These are phyloP conservation scores for Vigna unguiculata DNA, from an alignment of 306 rosid species.

Conservation along the genomic window DNA sequence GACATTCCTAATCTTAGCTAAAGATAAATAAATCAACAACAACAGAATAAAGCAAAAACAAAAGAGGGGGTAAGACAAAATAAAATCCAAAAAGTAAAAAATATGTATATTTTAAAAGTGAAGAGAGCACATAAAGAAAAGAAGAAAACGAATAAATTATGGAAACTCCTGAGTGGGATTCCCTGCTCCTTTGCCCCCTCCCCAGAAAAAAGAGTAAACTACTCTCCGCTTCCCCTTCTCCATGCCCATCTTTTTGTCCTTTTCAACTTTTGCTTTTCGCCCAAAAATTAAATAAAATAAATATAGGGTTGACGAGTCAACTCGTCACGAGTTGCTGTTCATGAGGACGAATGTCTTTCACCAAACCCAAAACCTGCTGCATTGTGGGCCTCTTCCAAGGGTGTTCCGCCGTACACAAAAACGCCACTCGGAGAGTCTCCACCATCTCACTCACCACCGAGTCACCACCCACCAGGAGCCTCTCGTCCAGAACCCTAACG, in stretches of 20 bases:
- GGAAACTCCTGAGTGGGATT: conserved; percentile 54
- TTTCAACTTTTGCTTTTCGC: conserved; percentile 2
- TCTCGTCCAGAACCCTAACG: conserved; percentile 58
- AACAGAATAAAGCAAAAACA: conserved; percentile 43
- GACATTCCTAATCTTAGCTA: not conserved
- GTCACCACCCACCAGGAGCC: conserved; percentile 49
- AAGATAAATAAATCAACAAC: not conserved
- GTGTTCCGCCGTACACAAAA: conserved; percentile 76
- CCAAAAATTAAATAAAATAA: not conserved
- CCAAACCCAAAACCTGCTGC: conserved; percentile 82
- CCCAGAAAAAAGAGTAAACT: conserved; percentile 10
- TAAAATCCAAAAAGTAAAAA: conserved; percentile 16
- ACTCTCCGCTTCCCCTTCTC: conserved; percentile 28
- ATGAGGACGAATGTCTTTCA: conserved; percentile 69
- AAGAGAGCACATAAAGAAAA: not conserved
- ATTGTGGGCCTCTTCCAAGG: conserved; percentile 81
- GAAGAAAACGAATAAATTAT: conserved; percentile 24
- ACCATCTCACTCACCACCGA: conserved; percentile 66
- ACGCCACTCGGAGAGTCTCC: conserved; percentile 78
- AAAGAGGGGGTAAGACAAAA: conserved; percentile 11
- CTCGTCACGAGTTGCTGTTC: conserved; percentile 28
- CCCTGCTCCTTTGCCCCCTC: conserved; percentile 42
- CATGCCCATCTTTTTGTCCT: conserved; percentile 14
- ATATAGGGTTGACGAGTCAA: conserved; percentile 17
- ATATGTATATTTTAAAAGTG: not conserved